Percentiles rank a stretch among this genome's conserved stretches.
Evolutionary conservation across 345 rosid species (phyloP).

Genomic region (Citrus medica): DNA sequence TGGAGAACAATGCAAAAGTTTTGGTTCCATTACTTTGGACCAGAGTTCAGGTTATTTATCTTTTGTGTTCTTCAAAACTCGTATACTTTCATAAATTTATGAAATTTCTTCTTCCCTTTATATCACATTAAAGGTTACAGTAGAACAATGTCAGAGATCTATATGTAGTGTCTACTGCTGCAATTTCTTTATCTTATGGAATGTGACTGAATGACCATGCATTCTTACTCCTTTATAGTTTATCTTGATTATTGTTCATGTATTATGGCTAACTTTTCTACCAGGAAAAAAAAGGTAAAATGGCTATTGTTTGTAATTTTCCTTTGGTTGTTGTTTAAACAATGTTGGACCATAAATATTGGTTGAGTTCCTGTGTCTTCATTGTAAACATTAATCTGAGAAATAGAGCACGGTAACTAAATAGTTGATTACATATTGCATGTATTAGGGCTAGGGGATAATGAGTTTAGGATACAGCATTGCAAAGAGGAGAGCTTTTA

Average conservation of each 20-base stretch:
- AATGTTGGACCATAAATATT: not conserved
- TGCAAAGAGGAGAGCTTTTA: not conserved
- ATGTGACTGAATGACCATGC: not conserved
- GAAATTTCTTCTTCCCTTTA: not conserved
- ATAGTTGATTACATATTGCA: not conserved
- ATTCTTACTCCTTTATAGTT: not conserved
- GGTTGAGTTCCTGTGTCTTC: not conserved
- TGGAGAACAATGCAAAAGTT: slow-evolving; percentile 90
- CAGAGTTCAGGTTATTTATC: slow-evolving; percentile 79
- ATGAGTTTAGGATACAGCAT: not conserved
- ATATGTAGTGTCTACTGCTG: not conserved
- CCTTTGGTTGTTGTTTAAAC: not conserved
- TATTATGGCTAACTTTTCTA: not conserved
- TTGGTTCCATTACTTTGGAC: slow-evolving; percentile 94
- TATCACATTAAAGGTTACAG: not conserved
- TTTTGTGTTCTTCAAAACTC: slow-evolving; percentile 4
- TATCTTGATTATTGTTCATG: slow-evolving; percentile 4
- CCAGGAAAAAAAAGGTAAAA: not conserved
- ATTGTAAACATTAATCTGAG: not conserved
- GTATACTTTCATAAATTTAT: slow-evolving; percentile 10
- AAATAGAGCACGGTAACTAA: not conserved
- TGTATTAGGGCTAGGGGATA: not conserved
- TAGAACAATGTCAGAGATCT: not conserved
- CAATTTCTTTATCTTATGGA: not conserved
- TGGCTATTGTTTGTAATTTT: not conserved